Evolutionary conservation across 768 basidiomycete species (phyloP).

Genomic region (Suillus fuscotomentosus): DNA sequence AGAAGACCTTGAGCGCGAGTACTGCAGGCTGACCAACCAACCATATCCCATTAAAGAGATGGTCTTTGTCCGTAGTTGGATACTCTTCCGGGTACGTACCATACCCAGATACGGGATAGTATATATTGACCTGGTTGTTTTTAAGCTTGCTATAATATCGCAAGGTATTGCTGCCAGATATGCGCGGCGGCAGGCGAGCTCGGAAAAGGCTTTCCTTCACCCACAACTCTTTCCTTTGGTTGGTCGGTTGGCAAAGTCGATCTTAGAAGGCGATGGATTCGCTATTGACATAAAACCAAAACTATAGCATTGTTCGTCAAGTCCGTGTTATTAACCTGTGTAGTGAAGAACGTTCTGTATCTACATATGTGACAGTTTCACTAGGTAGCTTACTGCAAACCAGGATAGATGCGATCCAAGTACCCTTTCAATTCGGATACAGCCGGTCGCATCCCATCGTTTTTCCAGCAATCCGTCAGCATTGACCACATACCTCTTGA

Average conservation of each 20-base stretch:
- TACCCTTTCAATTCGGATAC: background rate
- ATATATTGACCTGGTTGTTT: slow-evolving; percentile 7
- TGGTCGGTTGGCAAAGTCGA: slow-evolving; percentile 59
- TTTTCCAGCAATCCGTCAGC: background rate
- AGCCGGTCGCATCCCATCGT: background rate
- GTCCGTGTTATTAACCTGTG: background rate
- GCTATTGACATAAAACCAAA: slow-evolving; percentile 22
- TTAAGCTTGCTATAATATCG: slow-evolving; percentile 71
- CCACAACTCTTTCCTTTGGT: slow-evolving; percentile 51
- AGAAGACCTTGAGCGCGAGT: slow-evolving; percentile 79
- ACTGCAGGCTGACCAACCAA: slow-evolving; percentile 63
- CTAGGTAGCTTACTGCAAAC: background rate
- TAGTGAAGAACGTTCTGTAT: background rate
- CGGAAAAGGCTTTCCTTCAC: slow-evolving; percentile 63
- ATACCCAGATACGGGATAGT: background rate
- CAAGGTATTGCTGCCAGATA: slow-evolving; percentile 91
- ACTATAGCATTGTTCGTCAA: slow-evolving; percentile 17
- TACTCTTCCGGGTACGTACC: slow-evolving; percentile 68
- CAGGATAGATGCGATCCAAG: background rate
- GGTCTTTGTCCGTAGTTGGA: slow-evolving; percentile 82
- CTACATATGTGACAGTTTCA: background rate
- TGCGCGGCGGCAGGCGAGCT: slow-evolving; percentile 86
- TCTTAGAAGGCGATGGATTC: slow-evolving; percentile 55
- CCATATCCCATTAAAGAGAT: slow-evolving; percentile 78
- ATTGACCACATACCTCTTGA: background rate